These are phyloP conservation scores for Taiozyma sp. DNA, from an alignment of 1,139 yeast species.

Conservation along the genomic window DNA sequence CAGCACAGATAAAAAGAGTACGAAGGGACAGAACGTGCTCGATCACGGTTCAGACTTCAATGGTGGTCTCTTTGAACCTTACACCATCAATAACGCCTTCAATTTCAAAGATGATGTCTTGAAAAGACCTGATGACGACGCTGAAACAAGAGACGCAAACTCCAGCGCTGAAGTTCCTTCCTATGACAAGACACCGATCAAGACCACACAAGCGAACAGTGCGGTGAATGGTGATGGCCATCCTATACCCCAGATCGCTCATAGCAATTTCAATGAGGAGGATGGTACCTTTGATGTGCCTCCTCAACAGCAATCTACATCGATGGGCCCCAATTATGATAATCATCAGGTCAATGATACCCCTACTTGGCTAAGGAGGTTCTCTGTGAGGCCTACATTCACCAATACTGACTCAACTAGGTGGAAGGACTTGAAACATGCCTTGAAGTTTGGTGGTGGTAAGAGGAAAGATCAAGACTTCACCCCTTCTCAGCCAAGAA, in stretches of 20 bases:
- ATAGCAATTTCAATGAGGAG: background rate
- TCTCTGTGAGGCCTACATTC: slow-evolving; percentile 12
- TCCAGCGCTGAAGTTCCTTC: background rate
- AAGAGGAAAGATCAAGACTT: slow-evolving; percentile 2
- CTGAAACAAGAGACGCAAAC: slow-evolving; percentile 8
- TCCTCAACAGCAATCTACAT: background rate
- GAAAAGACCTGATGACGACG: slow-evolving; percentile 8
- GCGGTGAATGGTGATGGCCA: background rate
- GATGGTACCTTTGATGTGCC: background rate
- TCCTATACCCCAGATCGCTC: background rate
- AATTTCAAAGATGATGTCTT: slow-evolving; percentile 14
- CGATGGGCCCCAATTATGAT: background rate
- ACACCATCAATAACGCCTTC: slow-evolving; percentile 15
- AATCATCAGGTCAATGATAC: slow-evolving; percentile 9
- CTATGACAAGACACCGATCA: slow-evolving; percentile 6
- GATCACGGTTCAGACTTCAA: background rate
- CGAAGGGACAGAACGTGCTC: background rate
- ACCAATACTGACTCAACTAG: slow-evolving; percentile 9
- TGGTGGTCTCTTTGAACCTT: slow-evolving; percentile 17
- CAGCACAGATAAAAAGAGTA: background rate
- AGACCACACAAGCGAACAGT: background rate
- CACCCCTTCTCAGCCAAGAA: slow-evolving; percentile 3
- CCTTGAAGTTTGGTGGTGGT: slow-evolving; percentile 18
- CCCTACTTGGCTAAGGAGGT: slow-evolving; percentile 23
- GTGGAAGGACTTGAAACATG: slow-evolving; percentile 25